Conservation (phyloP, 2,329 filamentous ascomycete genomes). For the Aspergillus floridensis region DNA sequence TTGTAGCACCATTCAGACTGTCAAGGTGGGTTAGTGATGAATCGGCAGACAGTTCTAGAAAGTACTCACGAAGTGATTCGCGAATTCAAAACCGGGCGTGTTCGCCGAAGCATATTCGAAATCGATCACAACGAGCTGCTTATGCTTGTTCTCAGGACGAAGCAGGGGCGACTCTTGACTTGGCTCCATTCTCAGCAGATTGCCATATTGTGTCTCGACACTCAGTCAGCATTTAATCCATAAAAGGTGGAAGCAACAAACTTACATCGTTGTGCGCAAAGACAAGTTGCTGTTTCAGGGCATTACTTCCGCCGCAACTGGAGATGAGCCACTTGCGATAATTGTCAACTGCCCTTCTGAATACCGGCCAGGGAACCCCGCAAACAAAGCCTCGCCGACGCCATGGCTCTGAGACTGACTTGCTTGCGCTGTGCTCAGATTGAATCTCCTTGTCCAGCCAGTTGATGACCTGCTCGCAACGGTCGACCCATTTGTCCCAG, state of each 20-base stretch:
- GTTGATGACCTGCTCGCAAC: conserved; percentile 52
- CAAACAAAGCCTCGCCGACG: conserved; percentile 72
- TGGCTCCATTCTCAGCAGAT: conserved; percentile 78
- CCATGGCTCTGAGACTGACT: conserved; percentile 56
- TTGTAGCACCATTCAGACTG: conserved; percentile 95
- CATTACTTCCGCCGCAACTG: conserved; percentile 65
- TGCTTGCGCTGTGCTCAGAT: conserved; percentile 43
- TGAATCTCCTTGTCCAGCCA: conserved; percentile 60
- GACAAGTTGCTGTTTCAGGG: conserved; percentile 71
- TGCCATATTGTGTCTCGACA: conserved; percentile 89
- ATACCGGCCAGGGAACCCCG: conserved; percentile 77
- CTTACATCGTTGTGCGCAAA: conserved; percentile 98
- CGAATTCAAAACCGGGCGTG: conserved; percentile 81
- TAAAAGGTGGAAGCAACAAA: conserved; percentile 11
- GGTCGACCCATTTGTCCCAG: conserved; percentile 88
- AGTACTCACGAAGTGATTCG: conserved; percentile 79
- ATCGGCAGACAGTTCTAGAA: background rate
- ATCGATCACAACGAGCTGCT: conserved; percentile 94
- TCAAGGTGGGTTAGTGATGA: conserved; percentile 12
- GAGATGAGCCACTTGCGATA: conserved; percentile 73
- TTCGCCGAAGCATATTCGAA: conserved; percentile 97
- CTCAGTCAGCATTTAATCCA: conserved; percentile 14
- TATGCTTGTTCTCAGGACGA: conserved; percentile 87
- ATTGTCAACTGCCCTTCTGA: conserved; percentile 70
- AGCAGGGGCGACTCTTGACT: conserved; percentile 76